Evolutionary conservation across 768 basidiomycete species (phyloP), one percentile per base, ranked within the genome.

Genomic region (Sporobolomyces phaffii): DNA sequence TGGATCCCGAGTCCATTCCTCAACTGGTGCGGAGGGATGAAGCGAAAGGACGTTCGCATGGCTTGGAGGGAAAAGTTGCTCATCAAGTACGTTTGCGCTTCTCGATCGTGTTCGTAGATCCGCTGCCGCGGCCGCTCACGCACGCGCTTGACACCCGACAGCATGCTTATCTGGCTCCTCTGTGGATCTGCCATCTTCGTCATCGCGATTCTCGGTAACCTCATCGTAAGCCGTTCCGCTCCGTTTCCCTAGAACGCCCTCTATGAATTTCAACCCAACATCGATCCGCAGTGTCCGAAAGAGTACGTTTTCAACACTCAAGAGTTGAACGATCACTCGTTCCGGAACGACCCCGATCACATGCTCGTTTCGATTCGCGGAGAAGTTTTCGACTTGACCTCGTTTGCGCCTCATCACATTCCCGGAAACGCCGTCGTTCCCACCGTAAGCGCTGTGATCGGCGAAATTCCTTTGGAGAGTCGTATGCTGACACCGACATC

Each of bases 1-100:
- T 98, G 91, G 90, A 78, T 91, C 8, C 96, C 94, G 0, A 85
- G 82, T 17, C 82, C 82, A 4, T 77, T 86, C 56, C 79, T 99
- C 47, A 81, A 78, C 14, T 85, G 83, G 76, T 68, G 90, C 60
- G 92, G 94, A 1, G 83, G 90, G 33, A 96, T 97, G 92, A 96
- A 97, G 80, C 87, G 94, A 10, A 77, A 87, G 69, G 96, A 99
- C 74, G 82, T 99, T 28, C 85, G 88, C 29, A 91, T 97, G 77
- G 96, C 96, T 2, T 99, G 96, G 96, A 81, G 94, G 64, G 96
- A 98, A 79, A 98, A 99, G 78, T 81, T 97, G 2, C 90, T 91
- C 5, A 83, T 97, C 75, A 97, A 98, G 74, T 71, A 20, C 26
- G 70, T 59, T n/a, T n/a, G n/a, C n/a, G n/a, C n/a, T n/a, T n/a